Percentiles rank a stretch among this genome's conserved stretches.
Conservation (phyloP, 768 basidiomycete genomes). For the Tephrocybe sp. region DNA sequence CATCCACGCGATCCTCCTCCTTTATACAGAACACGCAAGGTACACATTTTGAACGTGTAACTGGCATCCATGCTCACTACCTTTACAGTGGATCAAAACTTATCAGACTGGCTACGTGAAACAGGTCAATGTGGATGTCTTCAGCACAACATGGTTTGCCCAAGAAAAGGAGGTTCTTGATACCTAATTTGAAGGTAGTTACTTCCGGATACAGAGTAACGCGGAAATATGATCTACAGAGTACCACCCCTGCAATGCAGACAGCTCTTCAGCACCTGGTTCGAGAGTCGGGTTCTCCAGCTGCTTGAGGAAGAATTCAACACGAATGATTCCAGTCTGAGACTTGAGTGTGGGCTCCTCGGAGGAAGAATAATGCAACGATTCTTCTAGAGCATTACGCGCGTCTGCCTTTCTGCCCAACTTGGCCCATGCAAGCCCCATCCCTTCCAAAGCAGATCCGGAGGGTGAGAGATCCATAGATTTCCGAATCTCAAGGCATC, state of each 20-base stretch:
- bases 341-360: not conserved
- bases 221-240: not conserved
- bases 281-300: not conserved
- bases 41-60: too few species aligned
- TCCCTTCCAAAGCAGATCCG: not conserved
- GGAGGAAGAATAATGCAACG: not conserved
- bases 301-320: not conserved
- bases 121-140: too few species aligned
- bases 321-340: not conserved
- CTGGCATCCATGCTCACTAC: too few species aligned
- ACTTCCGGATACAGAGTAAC: too few species aligned
- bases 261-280: not conserved
- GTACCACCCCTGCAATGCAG: not conserved
- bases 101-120: too few species aligned
- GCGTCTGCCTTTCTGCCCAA: not conserved
- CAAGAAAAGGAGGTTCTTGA: too few species aligned
- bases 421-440: not conserved
- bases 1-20: too few species aligned
- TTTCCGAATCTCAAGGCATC: not conserved
- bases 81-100: too few species aligned
- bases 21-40: too few species aligned
- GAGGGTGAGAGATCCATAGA: not conserved
- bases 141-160: too few species aligned
- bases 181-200: too few species aligned
- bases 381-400: not conserved